Conservation (phyloP, 768 basidiomycete species). For the Leucogyrophana mollusca region DNA sequence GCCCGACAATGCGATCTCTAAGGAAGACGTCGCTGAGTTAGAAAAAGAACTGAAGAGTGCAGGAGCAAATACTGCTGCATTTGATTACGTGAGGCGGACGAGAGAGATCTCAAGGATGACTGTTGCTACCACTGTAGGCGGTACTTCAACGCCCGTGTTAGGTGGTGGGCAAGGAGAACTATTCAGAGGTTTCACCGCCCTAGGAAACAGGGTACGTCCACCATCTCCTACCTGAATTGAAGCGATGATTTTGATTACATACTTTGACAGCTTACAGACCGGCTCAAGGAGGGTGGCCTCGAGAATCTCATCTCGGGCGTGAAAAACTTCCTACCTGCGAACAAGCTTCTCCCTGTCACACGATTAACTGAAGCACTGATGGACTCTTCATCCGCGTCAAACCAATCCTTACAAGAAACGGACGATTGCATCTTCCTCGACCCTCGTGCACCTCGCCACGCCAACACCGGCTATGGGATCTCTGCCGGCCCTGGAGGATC, state of each 20-base stretch:
- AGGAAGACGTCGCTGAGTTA: slow-evolving; percentile 86
- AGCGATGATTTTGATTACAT: slow-evolving; percentile 2
- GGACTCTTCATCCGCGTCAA: slow-evolving; percentile 93
- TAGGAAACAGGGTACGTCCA: slow-evolving; percentile 77
- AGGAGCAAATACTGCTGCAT: slow-evolving; percentile 78
- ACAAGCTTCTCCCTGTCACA: slow-evolving; percentile 90
- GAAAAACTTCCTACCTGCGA: slow-evolving; percentile 94
- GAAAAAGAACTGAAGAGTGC: slow-evolving; percentile 83
- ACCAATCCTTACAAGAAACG: slow-evolving; percentile 92
- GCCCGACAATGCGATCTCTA: slow-evolving; percentile 74
- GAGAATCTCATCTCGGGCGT: slow-evolving; percentile 97
- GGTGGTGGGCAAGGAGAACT: slow-evolving; percentile 78
- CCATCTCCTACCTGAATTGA: neutral
- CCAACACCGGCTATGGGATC: slow-evolving; percentile 43
- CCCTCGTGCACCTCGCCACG: slow-evolving; percentile 73
- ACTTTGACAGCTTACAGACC: slow-evolving; percentile 74
- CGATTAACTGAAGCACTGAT: slow-evolving; percentile 94
- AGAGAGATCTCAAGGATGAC: slow-evolving; percentile 94
- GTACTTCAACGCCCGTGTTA: slow-evolving; percentile 66
- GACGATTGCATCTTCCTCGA: slow-evolving; percentile 96
- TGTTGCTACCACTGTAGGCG: slow-evolving; percentile 56
- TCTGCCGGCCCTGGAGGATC: slow-evolving; percentile 46
- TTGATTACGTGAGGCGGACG: slow-evolving; percentile 90
- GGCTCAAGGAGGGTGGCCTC: slow-evolving; percentile 92
- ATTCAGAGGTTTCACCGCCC: slow-evolving; percentile 89